Percentiles rank a stretch among this genome's conserved stretches.
These are phyloP conservation scores for Leptographium galeiforme DNA, from an alignment of 2,329 filamentous ascomycete species.

Conservation along the genomic window DNA sequence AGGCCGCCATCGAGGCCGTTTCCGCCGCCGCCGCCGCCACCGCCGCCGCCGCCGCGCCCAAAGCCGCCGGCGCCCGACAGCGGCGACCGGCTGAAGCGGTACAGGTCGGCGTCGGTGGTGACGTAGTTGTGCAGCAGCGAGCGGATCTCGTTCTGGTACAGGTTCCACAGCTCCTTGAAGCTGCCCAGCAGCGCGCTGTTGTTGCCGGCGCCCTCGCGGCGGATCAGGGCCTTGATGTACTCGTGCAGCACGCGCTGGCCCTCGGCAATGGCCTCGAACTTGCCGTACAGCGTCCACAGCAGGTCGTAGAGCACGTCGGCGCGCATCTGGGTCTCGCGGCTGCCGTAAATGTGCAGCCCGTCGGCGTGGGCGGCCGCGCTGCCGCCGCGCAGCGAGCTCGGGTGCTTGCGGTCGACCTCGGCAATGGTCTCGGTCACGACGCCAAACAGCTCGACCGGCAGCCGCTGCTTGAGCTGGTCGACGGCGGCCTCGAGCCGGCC, in stretches of 20 bases:
- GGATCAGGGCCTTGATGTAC: conserved; percentile 72
- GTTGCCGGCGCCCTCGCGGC: conserved; percentile 60
- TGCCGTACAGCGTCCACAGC: conserved; percentile 83
- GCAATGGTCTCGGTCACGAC: conserved; percentile 92
- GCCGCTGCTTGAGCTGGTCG: conserved; percentile 78
- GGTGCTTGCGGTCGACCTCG: conserved; percentile 85
- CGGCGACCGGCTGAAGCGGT: conserved; percentile 45
- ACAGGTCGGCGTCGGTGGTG: conserved; percentile 73
- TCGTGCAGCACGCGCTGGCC: conserved; percentile 90
- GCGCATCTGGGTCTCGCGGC: conserved; percentile 60
- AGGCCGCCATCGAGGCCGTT: too few species aligned
- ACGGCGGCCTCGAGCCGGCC: conserved; percentile 75
- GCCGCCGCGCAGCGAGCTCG: conserved; percentile 49
- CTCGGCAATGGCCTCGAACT: conserved; percentile 94
- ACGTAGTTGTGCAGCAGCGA: conserved; percentile 92
- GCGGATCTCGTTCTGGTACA: conserved; percentile 95
- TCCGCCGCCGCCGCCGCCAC: neutral
- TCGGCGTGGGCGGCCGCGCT: neutral
- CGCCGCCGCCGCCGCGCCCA: neutral
- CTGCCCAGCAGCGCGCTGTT: conserved; percentile 60
- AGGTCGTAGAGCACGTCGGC: conserved; percentile 83
- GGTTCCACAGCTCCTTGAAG: conserved; percentile 94
- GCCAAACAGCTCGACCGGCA: conserved; percentile 85
- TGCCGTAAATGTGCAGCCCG: conserved; percentile 45
- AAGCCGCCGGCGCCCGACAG: conserved; percentile 26